Percentiles rank a stretch among this genome's conserved stretches.
Conservation (phyloP, 1,284 basidiomycete species). For the Leccinum solheimii region DNA sequence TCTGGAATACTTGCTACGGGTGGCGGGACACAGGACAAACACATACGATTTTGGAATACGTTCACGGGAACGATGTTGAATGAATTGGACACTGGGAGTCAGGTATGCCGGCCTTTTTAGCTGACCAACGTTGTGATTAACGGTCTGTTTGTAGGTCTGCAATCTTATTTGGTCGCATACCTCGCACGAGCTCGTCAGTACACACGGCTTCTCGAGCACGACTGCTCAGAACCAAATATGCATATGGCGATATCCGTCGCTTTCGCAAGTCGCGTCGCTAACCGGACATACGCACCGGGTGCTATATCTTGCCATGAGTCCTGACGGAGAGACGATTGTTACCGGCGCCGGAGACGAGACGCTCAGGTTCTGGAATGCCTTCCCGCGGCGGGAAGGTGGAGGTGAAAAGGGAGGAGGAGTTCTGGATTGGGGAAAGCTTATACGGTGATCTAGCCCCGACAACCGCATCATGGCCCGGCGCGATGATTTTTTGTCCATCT, state of each 20-base stretch:
- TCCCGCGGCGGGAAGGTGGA: constrained; percentile 62
- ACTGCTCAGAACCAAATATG: constrained; percentile 97
- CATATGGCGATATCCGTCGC: constrained; percentile 95
- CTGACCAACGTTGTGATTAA: constrained; percentile 10
- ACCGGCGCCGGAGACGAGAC: constrained; percentile 99
- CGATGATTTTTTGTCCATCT: constrained; percentile 8
- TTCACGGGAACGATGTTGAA: constrained; percentile 82
- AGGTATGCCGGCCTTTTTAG: constrained; percentile 53
- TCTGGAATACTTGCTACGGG: constrained; percentile 91
- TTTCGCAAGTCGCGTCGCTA: constrained; percentile 92
- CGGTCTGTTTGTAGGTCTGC: constrained; percentile 68
- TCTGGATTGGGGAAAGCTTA: constrained; percentile 31
- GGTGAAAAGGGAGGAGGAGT: constrained; percentile 44
- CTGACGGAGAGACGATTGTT: constrained; percentile 96
- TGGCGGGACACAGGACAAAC: constrained; percentile 98
- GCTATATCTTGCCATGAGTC: constrained; percentile 95
- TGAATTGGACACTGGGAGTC: constrained; percentile 90
- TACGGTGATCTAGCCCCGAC: constrained; percentile 20
- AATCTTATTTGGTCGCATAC: constrained; percentile 96
- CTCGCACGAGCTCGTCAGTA: constrained; percentile 96
- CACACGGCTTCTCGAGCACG: constrained; percentile 94
- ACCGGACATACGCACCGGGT: constrained; percentile 95
- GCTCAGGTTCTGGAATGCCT: constrained; percentile 94
- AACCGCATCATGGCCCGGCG: neutral
- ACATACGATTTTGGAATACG: constrained; percentile 98